Conservation (phyloP, 2,329 filamentous ascomycete genomes). For the Colletotrichum sp. region DNA sequence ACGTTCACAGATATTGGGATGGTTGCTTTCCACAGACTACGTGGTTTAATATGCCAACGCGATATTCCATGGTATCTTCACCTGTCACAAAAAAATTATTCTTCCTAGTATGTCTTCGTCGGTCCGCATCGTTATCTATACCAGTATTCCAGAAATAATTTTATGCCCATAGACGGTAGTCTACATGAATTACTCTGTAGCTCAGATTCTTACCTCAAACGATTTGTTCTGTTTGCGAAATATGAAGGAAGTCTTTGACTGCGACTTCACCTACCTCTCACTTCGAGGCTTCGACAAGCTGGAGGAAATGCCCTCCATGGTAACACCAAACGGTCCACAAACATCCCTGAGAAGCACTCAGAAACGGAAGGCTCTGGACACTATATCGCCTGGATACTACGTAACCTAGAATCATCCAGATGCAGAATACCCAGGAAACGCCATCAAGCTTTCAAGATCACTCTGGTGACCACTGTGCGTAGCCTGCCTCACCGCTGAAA, state of each 20-base stretch:
- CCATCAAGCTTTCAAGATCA: neutral
- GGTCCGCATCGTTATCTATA: neutral
- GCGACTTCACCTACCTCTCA: neutral
- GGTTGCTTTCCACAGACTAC: neutral
- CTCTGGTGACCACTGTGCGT: neutral
- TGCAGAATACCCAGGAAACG: neutral
- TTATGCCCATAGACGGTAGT: neutral
- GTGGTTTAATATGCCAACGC: neutral
- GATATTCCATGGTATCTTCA: neutral
- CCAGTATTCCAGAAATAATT: neutral
- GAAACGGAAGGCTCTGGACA: neutral
- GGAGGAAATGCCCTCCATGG: neutral
- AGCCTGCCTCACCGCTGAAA: neutral
- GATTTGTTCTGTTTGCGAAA: fast-evolving
- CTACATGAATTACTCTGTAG: neutral
- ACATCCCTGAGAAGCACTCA: neutral
- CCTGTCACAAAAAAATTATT: neutral
- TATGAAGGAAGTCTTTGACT: neutral
- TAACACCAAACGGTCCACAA: neutral
- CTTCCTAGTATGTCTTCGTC: neutral
- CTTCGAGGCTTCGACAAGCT: neutral
- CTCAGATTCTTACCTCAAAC: neutral
- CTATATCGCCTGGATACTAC: neutral
- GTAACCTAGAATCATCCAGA: neutral
- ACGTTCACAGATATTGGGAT: neutral